A percentile compares a stretch with the other conserved stretches of the same genome.
phyloP scores from a whole-genome alignment of 2,329 filamentous ascomycete species.

The Zymoseptoria passerinii region DNA sequence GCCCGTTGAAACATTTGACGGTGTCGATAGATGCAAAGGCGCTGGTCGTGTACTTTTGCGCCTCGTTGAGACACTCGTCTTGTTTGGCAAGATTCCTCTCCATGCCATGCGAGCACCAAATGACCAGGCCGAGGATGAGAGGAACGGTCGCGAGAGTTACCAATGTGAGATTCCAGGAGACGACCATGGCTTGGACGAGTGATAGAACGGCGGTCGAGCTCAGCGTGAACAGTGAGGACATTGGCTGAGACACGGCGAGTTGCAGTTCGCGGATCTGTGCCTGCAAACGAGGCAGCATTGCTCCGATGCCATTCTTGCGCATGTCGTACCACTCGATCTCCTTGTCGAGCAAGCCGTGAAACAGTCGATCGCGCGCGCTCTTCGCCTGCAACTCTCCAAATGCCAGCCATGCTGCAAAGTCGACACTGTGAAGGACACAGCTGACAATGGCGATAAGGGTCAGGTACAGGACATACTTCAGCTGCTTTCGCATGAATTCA shows the following conservation, averaged over 20 bases:
- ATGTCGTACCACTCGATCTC: slow-evolving; percentile 78
- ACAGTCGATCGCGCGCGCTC: slow-evolving; percentile 55
- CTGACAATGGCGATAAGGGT: slow-evolving; percentile 54
- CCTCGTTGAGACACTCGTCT: slow-evolving; percentile 56
- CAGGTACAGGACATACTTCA: slow-evolving; percentile 55
- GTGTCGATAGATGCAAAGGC: slow-evolving; percentile 69
- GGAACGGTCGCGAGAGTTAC: slow-evolving; percentile 69
- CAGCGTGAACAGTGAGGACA: slow-evolving; percentile 62
- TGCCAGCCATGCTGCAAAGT: slow-evolving; percentile 62
- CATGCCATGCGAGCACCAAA: slow-evolving; percentile 52
- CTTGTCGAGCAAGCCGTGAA: slow-evolving; percentile 59
- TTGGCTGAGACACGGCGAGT: slow-evolving; percentile 65
- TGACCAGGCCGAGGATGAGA: slow-evolving; percentile 53
- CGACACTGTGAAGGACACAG: slow-evolving; percentile 59
- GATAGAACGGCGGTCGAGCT: slow-evolving; percentile 57
- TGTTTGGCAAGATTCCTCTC: slow-evolving; percentile 61
- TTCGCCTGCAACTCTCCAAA: slow-evolving; percentile 77
- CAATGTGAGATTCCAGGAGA: slow-evolving; percentile 76
- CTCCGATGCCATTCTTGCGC: slow-evolving; percentile 60
- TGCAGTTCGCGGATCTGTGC: slow-evolving; percentile 80
- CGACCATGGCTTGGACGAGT: slow-evolving; percentile 63
- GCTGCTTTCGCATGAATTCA: slow-evolving; percentile 49
- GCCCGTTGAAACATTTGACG: slow-evolving; percentile 78
- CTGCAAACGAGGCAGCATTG: slow-evolving; percentile 64
- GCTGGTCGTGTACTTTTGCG: slow-evolving; percentile 62